Percentiles rank a stretch among this genome's conserved stretches.
phyloP scores from a whole-genome alignment of 345 rosid genomes.

The Sonneratia alba region DNA sequence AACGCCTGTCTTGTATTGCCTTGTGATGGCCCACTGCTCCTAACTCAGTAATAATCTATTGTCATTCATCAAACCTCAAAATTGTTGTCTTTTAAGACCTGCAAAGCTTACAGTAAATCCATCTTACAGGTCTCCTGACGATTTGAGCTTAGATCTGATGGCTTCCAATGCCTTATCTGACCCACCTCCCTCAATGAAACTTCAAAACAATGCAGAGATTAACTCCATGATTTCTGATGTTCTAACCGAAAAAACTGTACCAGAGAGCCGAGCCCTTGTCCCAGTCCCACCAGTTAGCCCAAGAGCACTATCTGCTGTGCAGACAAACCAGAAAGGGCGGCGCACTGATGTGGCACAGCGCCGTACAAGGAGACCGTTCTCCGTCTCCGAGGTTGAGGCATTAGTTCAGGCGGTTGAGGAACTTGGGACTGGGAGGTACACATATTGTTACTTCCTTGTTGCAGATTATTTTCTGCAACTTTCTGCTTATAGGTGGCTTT shows the following conservation, averaged over 20 bases:
- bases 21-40: slow-evolving; percentile 19
- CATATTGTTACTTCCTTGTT: neutral
- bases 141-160: slow-evolving; percentile 25
- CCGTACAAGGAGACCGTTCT: slow-evolving; percentile 93
- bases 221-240: slow-evolving; percentile 10
- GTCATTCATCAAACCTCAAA: neutral
- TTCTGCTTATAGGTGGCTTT: neutral
- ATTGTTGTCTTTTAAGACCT: neutral
- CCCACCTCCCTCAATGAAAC: slow-evolving; percentile 17
- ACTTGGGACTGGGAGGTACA: slow-evolving; percentile 92
- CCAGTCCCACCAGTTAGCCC: slow-evolving; percentile 37
- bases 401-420: slow-evolving; percentile 84
- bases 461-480: neutral
- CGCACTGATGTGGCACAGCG: slow-evolving; percentile 79
- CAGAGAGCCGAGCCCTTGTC: slow-evolving; percentile 67
- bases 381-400: slow-evolving; percentile 93
- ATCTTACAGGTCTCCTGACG: slow-evolving; percentile 39
- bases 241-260: slow-evolving; percentile 24
- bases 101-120: neutral
- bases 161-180: slow-evolving; percentile 30
- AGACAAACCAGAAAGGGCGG: slow-evolving; percentile 48
- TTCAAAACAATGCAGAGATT: slow-evolving; percentile 25
- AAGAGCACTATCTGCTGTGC: slow-evolving; percentile 55
- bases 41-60: slow-evolving; percentile 35
- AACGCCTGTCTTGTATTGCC: slow-evolving; percentile 25